Evolutionary conservation across 2,329 filamentous ascomycete genomes (phyloP), one percentile per base, ranked within the genome.

Genomic region (Huntiella abstrusa): DNA sequence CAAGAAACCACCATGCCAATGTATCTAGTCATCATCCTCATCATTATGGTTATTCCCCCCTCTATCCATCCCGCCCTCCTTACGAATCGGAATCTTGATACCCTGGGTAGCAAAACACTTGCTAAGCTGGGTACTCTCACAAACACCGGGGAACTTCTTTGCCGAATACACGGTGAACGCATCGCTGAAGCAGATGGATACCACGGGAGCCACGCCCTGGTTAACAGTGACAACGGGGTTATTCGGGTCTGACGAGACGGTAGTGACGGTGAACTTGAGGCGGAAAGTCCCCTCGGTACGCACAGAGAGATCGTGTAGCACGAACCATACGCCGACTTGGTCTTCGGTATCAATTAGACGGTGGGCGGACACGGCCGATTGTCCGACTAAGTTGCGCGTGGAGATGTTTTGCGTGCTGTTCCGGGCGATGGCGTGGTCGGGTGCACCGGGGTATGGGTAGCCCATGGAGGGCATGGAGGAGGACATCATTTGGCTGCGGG

Each of bases 131-230:
- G 91, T 98, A 60, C 83, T 92, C 59, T 96, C 88, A 49, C 93
- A 94, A 1, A 98, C 91, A 36, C 91, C 91, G 0, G 91, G 91
- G 61, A 98, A 98, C 57, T 95, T 95, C 70, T 98, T 98, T 41
- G 91, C 91, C 2, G 84, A 93, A 63, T 81, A 96, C 28, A 98
- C 91, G 46, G 85, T 83, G 67, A 98, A 96, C 2, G 77, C 71
- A 4, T 93, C 82, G 41, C 83, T 92, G 62, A 88, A 96, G 55
- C 77, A 80, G 6, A 79, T 81, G 1, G 88, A 86, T 13, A 96
- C 71, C 10, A 95, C 80, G 0, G 83, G 83, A 0, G 83, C 83
- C 52, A 77, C 78, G 47, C 78, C 80, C 34, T 73, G 79, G 59
- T 86, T 91, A 50, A 92, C 66, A 3, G 65, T 56, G 4, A 61